Percentiles rank a stretch among this genome's conserved stretches.
Conservation (phyloP, 306 rosid genomes). For the Vigna radiata region DNA sequence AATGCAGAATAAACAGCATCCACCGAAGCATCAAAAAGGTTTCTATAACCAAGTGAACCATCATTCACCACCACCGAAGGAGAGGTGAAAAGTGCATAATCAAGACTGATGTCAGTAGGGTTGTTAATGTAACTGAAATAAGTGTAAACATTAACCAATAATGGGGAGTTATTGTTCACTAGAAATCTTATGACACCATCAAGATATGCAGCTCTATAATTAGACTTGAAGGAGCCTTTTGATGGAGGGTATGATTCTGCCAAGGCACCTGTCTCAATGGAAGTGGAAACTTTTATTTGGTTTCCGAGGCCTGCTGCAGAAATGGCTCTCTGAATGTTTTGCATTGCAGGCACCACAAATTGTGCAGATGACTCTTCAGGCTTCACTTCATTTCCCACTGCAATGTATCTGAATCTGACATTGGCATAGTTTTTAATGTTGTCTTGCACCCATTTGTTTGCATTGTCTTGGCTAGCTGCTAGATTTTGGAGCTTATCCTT, state of each 20-base stretch:
- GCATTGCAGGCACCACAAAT: conserved; percentile 54
- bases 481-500: conserved; percentile 29
- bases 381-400: conserved; percentile 61
- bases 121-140: conserved; percentile 44
- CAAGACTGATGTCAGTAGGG: conserved; percentile 20
- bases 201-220: conserved; percentile 25
- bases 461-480: conserved; percentile 46
- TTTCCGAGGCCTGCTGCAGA: conserved; percentile 35
- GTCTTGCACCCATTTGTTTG: conserved; percentile 57
- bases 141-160: conserved; percentile 54
- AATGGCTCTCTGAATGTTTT: conserved; percentile 54
- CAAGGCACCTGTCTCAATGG: conserved; percentile 39
- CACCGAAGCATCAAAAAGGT: conserved; percentile 52
- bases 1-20: conserved; percentile 57
- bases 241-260: conserved; percentile 58
- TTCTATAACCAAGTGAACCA: conserved; percentile 43
- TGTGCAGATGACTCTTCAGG: conserved; percentile 23
- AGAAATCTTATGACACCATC: conserved; percentile 43
- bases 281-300: conserved; percentile 58
- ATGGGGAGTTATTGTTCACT: conserved; percentile 44
- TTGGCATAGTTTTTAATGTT: conserved; percentile 41
- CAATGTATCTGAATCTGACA: conserved; percentile 63
- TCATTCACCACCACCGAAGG: conserved; percentile 47
- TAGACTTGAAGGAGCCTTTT: conserved; percentile 42
- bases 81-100: conserved; percentile 52